These are phyloP conservation scores for Pseudohalonectria lignicola DNA, from an alignment of 2,329 filamentous ascomycete genomes.

Conservation along the genomic window DNA sequence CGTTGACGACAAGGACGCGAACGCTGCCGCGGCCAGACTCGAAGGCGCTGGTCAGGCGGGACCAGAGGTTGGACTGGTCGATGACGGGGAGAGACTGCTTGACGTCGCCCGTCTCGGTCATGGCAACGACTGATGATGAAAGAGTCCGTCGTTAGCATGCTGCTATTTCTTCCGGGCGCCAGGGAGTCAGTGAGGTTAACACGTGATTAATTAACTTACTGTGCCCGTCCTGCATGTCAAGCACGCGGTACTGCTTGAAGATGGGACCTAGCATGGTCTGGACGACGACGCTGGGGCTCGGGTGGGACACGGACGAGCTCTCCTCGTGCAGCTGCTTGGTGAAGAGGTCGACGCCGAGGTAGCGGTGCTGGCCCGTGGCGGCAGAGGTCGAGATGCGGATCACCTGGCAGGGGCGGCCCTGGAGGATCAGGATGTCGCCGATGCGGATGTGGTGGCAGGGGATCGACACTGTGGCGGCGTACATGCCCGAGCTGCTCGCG, in stretches of 20 bases:
- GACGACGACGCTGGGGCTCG: slow-evolving; percentile 88
- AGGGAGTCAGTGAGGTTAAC: slow-evolving; percentile 41
- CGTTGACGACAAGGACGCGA: slow-evolving; percentile 90
- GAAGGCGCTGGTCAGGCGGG: slow-evolving; percentile 73
- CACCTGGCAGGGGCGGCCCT: slow-evolving; percentile 98
- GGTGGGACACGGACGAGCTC: slow-evolving; percentile 96
- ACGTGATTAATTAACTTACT: slow-evolving; percentile 3
- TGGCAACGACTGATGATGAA: slow-evolving; percentile 87
- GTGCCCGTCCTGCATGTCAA: slow-evolving; percentile 78
- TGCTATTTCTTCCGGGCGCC: too few species aligned
- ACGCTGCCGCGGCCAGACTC: slow-evolving; percentile 87
- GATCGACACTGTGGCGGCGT: slow-evolving; percentile 85
- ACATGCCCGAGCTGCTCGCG: slow-evolving; percentile 18
- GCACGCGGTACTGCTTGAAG: slow-evolving; percentile 99
- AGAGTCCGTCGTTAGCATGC: too few species aligned
- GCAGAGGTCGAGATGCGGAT: slow-evolving; percentile 98
- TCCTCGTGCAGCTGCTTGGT: slow-evolving; percentile 99
- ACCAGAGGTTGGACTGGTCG: slow-evolving; percentile 85
- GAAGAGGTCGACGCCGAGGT: slow-evolving; percentile 99
- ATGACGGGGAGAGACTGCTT: slow-evolving; percentile 91
- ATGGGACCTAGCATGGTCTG: slow-evolving; percentile 99
- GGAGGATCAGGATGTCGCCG: slow-evolving; percentile 95
- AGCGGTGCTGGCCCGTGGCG: slow-evolving; percentile 98
- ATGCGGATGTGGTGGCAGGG: slow-evolving; percentile 99
- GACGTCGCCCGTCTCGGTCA: slow-evolving; percentile 98